Base-by-base conservation (phyloP, 306 rosid genomes). In the Medicago lupulina region DNA sequence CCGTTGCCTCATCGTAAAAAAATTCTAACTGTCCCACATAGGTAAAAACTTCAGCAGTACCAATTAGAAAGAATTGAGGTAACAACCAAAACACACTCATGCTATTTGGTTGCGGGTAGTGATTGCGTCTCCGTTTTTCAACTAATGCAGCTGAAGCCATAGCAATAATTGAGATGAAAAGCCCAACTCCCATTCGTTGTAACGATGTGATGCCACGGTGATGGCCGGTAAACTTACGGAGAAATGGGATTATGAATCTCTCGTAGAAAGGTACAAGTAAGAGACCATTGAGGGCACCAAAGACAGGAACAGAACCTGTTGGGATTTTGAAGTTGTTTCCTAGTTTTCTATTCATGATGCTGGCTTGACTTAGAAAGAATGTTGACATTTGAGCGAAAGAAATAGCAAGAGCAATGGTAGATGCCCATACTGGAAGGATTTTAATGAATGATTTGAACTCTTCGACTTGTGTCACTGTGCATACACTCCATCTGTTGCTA, bases 1-100 rank as follows among this genome's bases (percentile, higher is more conserved):
- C 94, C 0, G 97, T 88, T 2, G 93, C 89, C 69, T 87, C 89
- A 8, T 87, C 87, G 66, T 89, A 87, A 64, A 89, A 91, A 34
- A 89, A 91, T 80, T 91, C 97, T 60, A 87, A 58, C 44, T 89
- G 92, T 9, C 97, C 94, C 7, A 89, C 97, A 49, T 89, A 87
- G 0, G 94, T 68, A 68, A 89, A 91, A 47, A 85, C 89, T 75
- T 91, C 92, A 7, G 94, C 92, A 4, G 54, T 36, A 0, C 97
- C 94, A 1, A 91, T 61, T 1, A 89, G 78, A 14, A 89, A 82
- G 76, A 77, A 87, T 40, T 91, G 94, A 2, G 97, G 97, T 31
- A 87, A 44, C 73, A 89, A 67, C 94, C 94, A 89, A 57, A 87
- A 91, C 19, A 86, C 92, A 15, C 88, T 87, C 82, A 91, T 78